A percentile compares a stretch with the other conserved stretches of the same genome.
phyloP scores from a whole-genome alignment of 257 asterid species.

The Solanum paucissectum region DNA sequence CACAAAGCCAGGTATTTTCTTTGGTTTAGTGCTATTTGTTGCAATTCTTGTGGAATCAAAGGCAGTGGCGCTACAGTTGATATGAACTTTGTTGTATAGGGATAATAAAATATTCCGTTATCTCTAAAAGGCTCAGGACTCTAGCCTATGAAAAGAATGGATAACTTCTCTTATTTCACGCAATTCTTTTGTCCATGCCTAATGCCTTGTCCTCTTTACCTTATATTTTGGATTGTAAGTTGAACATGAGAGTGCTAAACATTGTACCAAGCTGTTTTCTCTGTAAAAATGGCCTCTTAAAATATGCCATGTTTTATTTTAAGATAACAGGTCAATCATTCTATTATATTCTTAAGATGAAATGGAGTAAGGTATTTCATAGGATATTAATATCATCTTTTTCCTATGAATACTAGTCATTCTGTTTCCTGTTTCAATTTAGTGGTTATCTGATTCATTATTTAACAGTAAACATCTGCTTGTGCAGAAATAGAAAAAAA shows the following conservation, averaged over 20 bases:
- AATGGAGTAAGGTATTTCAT: background rate
- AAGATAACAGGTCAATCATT: background rate
- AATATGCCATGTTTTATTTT: background rate
- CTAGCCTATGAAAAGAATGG: background rate
- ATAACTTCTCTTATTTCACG: background rate
- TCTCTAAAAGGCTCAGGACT: background rate
- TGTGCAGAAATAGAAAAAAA: background rate
- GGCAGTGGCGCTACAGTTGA: background rate
- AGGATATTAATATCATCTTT: background rate
- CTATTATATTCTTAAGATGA: background rate
- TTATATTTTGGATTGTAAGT: background rate
- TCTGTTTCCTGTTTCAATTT: background rate
- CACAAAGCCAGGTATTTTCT: slow-evolving; percentile 31
- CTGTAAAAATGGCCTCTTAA: background rate
- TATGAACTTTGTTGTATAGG: background rate
- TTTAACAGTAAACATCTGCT: background rate
- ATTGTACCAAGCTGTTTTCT: background rate
- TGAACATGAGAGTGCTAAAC: background rate
- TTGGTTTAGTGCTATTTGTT: background rate
- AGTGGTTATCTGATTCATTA: background rate
- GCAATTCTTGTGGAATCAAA: background rate
- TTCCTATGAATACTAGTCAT: background rate
- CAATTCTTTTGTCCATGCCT: background rate
- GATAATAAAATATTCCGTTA: background rate
- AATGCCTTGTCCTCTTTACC: background rate